phyloP scores from a whole-genome alignment of 2,329 filamentous ascomycete genomes.

The Beauveria pseudobassiana region DNA sequence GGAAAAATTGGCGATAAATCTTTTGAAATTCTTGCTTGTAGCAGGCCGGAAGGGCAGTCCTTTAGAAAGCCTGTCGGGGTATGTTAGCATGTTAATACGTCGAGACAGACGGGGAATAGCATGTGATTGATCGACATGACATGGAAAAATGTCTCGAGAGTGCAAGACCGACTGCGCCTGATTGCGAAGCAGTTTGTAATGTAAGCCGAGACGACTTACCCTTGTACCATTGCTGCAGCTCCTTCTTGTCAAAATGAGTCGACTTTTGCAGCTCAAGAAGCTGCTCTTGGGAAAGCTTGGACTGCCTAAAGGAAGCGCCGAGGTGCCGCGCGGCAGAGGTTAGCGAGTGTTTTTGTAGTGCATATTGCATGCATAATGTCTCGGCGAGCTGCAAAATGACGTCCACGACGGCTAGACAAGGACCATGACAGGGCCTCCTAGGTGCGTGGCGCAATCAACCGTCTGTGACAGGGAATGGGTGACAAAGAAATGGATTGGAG shows the following conservation, averaged over 20 bases:
- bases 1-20: slow-evolving; percentile 99
- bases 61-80: slow-evolving; percentile 76
- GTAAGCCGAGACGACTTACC: slow-evolving; percentile 46
- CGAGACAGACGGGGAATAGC: too few relatives aligned
- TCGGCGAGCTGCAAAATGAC: background rate
- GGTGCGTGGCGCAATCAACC: background rate
- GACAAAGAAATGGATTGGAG: background rate
- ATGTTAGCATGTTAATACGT: background rate
- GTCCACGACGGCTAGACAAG: background rate
- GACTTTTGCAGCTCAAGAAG: slow-evolving; percentile 91
- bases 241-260: slow-evolving; percentile 99
- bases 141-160: too few relatives aligned
- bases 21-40: slow-evolving; percentile 99
- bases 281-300: slow-evolving; percentile 95
- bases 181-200: too few relatives aligned
- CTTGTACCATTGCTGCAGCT: slow-evolving; percentile 99
- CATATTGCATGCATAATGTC: background rate
- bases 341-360: background rate
- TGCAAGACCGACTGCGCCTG: too few relatives aligned
- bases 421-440: background rate
- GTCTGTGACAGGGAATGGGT: background rate
- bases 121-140: too few relatives aligned
- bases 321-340: slow-evolving; percentile 14
- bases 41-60: slow-evolving; percentile 93
- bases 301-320: slow-evolving; percentile 59